These are phyloP conservation scores for Tritrichomonas musculus DNA, from an alignment of 208 protist species.

Conservation along the genomic window DNA sequence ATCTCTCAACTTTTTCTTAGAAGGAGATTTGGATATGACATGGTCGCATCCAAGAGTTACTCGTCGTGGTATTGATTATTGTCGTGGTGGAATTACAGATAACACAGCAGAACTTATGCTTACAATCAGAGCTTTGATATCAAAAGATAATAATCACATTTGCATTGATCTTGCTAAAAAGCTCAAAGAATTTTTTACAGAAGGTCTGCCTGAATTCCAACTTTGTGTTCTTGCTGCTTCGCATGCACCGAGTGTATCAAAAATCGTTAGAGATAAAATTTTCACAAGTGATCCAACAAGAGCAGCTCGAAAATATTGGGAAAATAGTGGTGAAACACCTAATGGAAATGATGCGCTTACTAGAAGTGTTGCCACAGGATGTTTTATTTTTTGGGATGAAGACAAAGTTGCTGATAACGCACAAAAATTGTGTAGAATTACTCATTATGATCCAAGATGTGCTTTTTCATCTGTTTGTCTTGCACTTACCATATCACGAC, in stretches of 20 bases:
- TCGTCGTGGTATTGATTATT: not conserved
- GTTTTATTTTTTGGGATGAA: slow-evolving; percentile 9
- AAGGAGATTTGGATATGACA: not conserved
- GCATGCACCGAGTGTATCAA: too few relatives aligned
- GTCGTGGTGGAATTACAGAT: not conserved
- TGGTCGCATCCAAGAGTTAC: not conserved
- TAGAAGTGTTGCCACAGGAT: not conserved
- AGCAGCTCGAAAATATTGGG: not conserved
- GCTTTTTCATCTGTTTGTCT: not conserved
- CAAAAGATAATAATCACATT: not conserved
- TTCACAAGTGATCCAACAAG: not conserved
- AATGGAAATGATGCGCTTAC: not conserved
- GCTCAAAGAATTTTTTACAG: not conserved
- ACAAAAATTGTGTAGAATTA: not conserved
- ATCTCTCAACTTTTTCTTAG: not conserved
- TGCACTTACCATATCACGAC: not conserved
- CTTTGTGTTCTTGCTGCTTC: too few relatives aligned
- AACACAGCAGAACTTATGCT: not conserved
- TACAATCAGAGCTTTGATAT: not conserved
- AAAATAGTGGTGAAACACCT: not conserved
- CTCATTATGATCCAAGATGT: slow-evolving; percentile 8
- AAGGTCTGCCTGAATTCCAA: not conserved
- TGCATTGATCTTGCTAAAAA: not conserved
- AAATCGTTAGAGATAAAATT: not conserved
- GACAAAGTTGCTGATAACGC: not conserved